Evolutionary conservation across 805 yeast species (phyloP), one percentile per base, ranked within the genome.

Genomic region (Suhomyces sp.): DNA sequence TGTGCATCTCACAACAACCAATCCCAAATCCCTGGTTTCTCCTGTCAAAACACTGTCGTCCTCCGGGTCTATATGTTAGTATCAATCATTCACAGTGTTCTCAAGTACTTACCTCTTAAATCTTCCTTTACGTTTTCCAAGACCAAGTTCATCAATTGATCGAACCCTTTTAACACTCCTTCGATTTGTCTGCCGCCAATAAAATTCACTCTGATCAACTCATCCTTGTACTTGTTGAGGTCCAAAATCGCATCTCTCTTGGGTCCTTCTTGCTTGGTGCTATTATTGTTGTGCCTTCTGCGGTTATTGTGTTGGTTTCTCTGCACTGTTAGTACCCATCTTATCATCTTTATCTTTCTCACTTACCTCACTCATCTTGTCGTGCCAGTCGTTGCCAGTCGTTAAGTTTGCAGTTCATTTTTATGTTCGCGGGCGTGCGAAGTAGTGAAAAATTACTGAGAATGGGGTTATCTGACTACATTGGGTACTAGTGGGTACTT

Each of bases 191-290:
- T 83, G 6, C 97, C 97, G 10, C 96, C 96, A 59, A 85, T 80
- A 65, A 94, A 84, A 61, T 88, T 86, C 50, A 92, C 93, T 61
- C 86, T 80, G 41, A 93, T 83, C 59, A 78, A 69, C 60, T 86
- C 78, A 66, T 90, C 96, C 61, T 83, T 82, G 67, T 88, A 89
- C 64, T 84, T 87, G 56, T 85, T 82, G 54, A 94, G 76, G 67
- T 92, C 91, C 52, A 90, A 76, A 54, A 92, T 89, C 22, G 97
- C 96, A 57, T 92, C 97, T 70, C 90, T 87, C 74, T 88, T 88
- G 36, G 97, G 98, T 12, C 90, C 84, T 60, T 86, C 90, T 47
- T 64, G 75, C 51, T 70, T 71, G 33, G 61, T 56, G 19, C 19
- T 19, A 44, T 44, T 44, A 42, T 57, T 63, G 50, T 60, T 60